Base-by-base conservation (phyloP, 352 stramenopile genomes). In the Phytophthora hibernalis region DNA sequence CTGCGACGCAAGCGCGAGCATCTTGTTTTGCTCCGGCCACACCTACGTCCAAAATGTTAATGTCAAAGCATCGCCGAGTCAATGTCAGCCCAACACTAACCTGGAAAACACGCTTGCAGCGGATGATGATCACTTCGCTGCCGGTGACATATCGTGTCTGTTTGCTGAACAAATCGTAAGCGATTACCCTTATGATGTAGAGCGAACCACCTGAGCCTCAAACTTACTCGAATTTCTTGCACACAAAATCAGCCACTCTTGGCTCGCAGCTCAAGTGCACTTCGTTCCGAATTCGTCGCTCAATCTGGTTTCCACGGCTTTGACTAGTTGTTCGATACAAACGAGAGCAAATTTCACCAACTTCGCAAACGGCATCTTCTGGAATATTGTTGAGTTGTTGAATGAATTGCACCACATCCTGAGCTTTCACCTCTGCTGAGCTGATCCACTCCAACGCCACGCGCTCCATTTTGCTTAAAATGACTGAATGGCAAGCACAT, bases 401-500 rank as follows among this genome's bases (percentile, higher is more conserved):
- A 9, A 92, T 38, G 30, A 92, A 76, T 1, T 62, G 55, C 37
- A 76, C 51, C 13, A 88, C 77, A 18, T 74, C 58, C 8, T 52
- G 43, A 30, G 76, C 47, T 26, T 79, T 65, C 1, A 90, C 48
- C 11, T 65, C 72, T 16, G 69, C 54, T 0, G 60, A 70, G 8
- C 76, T 70, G 6, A 73, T 61, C 65, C 89, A 79, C 51, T 92
- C 82, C 24, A 92, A 54, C 0, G 75, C 75, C 26, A 92, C 77
- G 1, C 63, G 59, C 53, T 84, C 69, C 70, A 87, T 85, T 3
- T 5, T 30, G 10, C 5, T 28, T 26, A 11, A 43, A 43, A 22
- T 21, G 21, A 33, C 3, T 24, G 30, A 13, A 48, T 16, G 18
- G 28, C 1, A 26, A 37, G 2, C 22, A 13, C 1, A 21, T n/a